phyloP scores from a whole-genome alignment of 2,329 filamentous ascomycete species.

The Botrytis aclada region DNA sequence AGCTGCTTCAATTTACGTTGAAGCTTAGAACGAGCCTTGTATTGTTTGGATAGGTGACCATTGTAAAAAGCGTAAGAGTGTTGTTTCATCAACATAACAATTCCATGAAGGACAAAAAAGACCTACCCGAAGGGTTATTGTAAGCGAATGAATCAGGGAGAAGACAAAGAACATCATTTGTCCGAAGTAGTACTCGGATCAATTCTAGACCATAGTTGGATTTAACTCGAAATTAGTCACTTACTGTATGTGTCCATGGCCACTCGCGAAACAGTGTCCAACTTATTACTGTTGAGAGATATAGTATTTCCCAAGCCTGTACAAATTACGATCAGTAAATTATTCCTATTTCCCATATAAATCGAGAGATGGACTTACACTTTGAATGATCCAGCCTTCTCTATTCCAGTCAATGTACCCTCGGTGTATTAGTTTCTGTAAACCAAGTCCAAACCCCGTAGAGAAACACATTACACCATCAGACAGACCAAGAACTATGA shows the following conservation, averaged over 20 bases:
- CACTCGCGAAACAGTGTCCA: constrained; percentile 70
- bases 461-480: constrained; percentile 67
- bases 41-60: constrained; percentile 63
- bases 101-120: constrained; percentile 70
- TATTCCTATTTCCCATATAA: neutral
- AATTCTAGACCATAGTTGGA: neutral
- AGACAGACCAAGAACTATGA: constrained; percentile 55
- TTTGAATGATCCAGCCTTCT: constrained; percentile 71
- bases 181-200: neutral
- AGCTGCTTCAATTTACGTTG: constrained; percentile 54
- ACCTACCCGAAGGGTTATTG: neutral
- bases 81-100: constrained; percentile 81
- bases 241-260: constrained; percentile 78
- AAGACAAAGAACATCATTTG: neutral
- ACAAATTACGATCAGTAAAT: constrained; percentile 12
- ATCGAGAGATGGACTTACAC: constrained; percentile 43
- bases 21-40: constrained; percentile 49
- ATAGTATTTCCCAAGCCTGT: constrained; percentile 65
- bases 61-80: constrained; percentile 59
- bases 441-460: constrained; percentile 61
- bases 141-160: neutral
- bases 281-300: constrained; percentile 59
- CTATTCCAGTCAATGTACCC: constrained; percentile 65
- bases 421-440: constrained; percentile 60
- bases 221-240: neutral